Percentiles rank a stretch among this genome's conserved stretches.
Conservation (phyloP, 768 basidiomycete genomes). For the Termitomyces sp. region DNA sequence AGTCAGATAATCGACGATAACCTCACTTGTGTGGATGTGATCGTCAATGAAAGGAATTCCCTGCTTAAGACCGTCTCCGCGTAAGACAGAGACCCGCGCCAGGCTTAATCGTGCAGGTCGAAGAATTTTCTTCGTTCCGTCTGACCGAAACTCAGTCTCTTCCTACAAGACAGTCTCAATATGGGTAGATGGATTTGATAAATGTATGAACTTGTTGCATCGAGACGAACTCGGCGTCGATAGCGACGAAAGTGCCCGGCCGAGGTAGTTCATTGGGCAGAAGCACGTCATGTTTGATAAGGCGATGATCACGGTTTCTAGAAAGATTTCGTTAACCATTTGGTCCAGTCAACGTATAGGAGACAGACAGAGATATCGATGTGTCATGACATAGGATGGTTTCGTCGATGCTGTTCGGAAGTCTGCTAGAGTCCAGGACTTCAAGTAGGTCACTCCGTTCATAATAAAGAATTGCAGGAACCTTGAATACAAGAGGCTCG, state of each 20-base stretch:
- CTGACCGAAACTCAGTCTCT: conserved; percentile 91
- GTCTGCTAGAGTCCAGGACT: conserved; percentile 53
- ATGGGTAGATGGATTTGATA: not conserved
- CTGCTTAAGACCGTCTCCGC: conserved; percentile 76
- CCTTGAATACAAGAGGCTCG: conserved; percentile 33
- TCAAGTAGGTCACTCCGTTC: conserved; percentile 64
- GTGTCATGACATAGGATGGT: conserved; percentile 81
- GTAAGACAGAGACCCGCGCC: conserved; percentile 89
- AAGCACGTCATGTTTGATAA: conserved; percentile 77
- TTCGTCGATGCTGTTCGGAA: conserved; percentile 66
- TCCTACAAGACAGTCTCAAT: conserved; percentile 45
- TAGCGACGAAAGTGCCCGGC: conserved; percentile 85
- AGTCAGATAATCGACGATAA: conserved; percentile 93
- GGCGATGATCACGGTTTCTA: conserved; percentile 69
- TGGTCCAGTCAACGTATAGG: not conserved
- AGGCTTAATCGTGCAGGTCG: conserved; percentile 88
- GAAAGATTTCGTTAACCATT: not conserved
- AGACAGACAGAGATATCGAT: conserved; percentile 73
- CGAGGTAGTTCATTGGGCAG: conserved; percentile 70
- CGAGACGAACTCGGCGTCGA: conserved; percentile 96
- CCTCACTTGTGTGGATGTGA: conserved; percentile 94
- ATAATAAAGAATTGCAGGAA: conserved; percentile 87
- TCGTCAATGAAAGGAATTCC: conserved; percentile 96
- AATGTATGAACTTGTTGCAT: conserved; percentile 73
- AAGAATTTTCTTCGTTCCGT: conserved; percentile 89